Conservation (phyloP, 163 green algal genomes). For the Coccomyxa subellipsoidea region DNA sequence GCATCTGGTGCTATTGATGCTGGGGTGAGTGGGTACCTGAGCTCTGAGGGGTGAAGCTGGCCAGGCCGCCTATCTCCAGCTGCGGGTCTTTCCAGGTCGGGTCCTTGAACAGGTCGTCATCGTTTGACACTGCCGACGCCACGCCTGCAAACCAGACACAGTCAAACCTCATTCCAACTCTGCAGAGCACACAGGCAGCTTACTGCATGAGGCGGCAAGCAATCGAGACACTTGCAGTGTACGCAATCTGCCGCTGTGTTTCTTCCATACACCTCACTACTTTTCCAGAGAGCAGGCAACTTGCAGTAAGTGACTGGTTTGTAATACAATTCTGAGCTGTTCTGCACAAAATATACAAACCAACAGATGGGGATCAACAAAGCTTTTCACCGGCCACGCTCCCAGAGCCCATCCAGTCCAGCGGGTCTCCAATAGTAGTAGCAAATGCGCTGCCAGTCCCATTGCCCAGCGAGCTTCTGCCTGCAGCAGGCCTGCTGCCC, state of each 20-base stretch:
- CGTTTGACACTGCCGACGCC: neutral
- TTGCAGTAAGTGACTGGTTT: neutral
- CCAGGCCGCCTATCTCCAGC: neutral
- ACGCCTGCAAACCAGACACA: too few species aligned
- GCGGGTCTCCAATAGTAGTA: neutral
- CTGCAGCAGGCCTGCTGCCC: neutral
- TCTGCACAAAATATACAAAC: too few species aligned
- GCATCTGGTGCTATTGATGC: too few species aligned
- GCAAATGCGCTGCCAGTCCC: neutral
- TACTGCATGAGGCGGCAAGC: neutral
- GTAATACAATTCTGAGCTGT: neutral
- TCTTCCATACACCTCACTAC: neutral
- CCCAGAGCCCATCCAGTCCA: neutral
- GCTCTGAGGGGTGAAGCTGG: neutral
- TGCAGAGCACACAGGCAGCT: neutral
- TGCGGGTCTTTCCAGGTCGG: neutral
- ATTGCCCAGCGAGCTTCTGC: neutral
- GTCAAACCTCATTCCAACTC: neutral
- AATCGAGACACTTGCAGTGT: neutral
- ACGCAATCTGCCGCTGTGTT: neutral
- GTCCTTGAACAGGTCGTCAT: conserved; percentile 1
- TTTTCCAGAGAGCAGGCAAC: neutral
- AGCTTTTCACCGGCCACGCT: neutral
- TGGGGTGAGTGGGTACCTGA: neutral
- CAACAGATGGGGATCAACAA: too few species aligned